Base-by-base conservation (phyloP, 805 yeast genomes). In the Candida yuanshanica region DNA sequence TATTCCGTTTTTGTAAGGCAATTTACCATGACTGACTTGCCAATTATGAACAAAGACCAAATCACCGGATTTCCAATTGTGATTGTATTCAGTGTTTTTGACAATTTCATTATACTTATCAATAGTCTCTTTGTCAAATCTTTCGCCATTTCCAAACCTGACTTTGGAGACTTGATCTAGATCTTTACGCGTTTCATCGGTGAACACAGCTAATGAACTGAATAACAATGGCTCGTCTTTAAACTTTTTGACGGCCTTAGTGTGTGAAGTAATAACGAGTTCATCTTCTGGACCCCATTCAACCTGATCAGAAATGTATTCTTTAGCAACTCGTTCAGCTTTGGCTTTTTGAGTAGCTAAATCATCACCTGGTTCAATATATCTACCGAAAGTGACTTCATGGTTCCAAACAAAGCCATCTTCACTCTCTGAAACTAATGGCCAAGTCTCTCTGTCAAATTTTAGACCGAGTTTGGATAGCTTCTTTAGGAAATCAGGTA, bases 21-120 rank as follows among this genome's bases (percentile, higher is more conserved):
- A 26, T 39, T 67, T 48, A 1, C 68, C 69, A 46, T 64, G 68
- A 35, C 62, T 55, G 3, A 57, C 65, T 42, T 58, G 63, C 37
- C 56, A 57, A 42, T 64, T 64, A 42, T 64, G 63, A 13, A 64
- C 51, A 12, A 64, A 47, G 2, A 52, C 63, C 33, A 64, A 45
- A 44, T 64, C 69, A 9, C 68, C 66, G 36, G 50, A 52, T 31
- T 52, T 41, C 66, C 66, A 64, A 7, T 41, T 27, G 37, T 62
- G 66, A 5, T 41, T 35, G 33, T 56, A 64, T n/a, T 57, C 50
- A 4, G 57, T 13, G 5, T 56, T 45, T 4, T 36, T 27, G 8
- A 57, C 50, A 3, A 38, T 41, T 26, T 58, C 39, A 9, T 54
- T 38, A 5, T 47, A 37, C n/a, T 26, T 41, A 16, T 56, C 58